These are phyloP conservation scores for Ilex paraguariensis DNA, from an alignment of 305 asterid genomes.

Conservation along the genomic window DNA sequence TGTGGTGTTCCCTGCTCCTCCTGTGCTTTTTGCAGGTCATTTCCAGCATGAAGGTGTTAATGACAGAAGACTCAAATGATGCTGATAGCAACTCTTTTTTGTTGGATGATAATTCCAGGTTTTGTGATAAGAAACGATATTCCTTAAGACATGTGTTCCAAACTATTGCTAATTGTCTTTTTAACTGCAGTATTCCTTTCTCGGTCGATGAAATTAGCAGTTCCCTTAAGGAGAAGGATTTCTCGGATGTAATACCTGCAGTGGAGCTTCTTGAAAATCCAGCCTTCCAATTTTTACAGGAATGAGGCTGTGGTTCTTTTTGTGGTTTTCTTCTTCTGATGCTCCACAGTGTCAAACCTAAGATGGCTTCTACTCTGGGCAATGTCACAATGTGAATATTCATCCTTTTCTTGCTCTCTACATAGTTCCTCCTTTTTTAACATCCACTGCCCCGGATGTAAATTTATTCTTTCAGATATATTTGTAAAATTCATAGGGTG, in stretches of 20 bases:
- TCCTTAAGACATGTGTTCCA: background rate
- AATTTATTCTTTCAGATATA: slow-evolving; percentile 23
- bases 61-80: slow-evolving; percentile 38
- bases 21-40: slow-evolving; percentile 37
- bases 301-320: slow-evolving; percentile 27
- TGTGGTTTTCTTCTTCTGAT: background rate
- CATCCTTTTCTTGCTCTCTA: slow-evolving; percentile 17
- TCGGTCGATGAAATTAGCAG: slow-evolving; percentile 53
- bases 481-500: slow-evolving; percentile 43
- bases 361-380: slow-evolving; percentile 5
- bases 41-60: slow-evolving; percentile 35
- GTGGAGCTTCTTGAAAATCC: slow-evolving; percentile 52
- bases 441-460: slow-evolving; percentile 31
- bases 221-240: slow-evolving; percentile 47
- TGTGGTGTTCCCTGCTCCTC: slow-evolving; percentile 2
- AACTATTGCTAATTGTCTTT: slow-evolving; percentile 1
- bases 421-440: slow-evolving; percentile 15
- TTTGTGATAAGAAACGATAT: slow-evolving; percentile 6
- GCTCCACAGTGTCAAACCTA: background rate
- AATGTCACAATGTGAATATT: slow-evolving; percentile 28
- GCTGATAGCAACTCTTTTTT: slow-evolving; percentile 37
- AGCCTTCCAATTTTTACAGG: slow-evolving; percentile 61
- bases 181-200: slow-evolving; percentile 57
- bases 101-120: slow-evolving; percentile 71
- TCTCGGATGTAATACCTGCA: slow-evolving; percentile 62